A percentile compares a stretch with the other conserved stretches of the same genome.
Conservation (phyloP, 1,139 yeast genomes). For the Geotrichum bryndzae region DNA sequence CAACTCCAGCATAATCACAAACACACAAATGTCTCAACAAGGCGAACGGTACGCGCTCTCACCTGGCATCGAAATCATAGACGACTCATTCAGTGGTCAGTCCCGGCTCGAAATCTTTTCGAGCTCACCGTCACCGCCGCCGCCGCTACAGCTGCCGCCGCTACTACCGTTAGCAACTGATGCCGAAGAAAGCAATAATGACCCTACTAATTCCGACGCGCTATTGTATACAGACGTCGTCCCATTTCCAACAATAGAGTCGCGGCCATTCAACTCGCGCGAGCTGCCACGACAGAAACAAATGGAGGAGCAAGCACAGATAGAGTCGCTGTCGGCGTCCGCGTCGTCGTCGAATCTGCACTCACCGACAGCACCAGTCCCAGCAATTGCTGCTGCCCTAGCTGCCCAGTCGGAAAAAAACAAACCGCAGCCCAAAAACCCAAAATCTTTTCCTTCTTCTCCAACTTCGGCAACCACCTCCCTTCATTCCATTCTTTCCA, state of each 20-base stretch:
- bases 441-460: background rate
- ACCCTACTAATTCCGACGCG: background rate
- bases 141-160: background rate
- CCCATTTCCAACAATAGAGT: conserved; percentile 14
- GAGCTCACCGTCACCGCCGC: background rate
- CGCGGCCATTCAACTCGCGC: conserved; percentile 14
- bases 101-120: background rate
- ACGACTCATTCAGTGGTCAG: background rate
- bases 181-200: background rate
- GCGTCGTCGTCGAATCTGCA: conserved; percentile 5
- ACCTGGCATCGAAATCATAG: conserved; percentile 7
- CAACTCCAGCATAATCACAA: background rate
- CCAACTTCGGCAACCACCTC: conserved; percentile 1
- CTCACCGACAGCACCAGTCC: conserved; percentile 16
- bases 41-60: background rate
- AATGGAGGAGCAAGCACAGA: conserved; percentile 14
- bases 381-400: conserved; percentile 16
- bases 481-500: conserved; percentile 11
- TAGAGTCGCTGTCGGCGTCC: conserved; percentile 11
- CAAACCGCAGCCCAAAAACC: background rate
- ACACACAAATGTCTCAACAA: background rate
- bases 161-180: background rate
- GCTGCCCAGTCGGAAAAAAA: conserved; percentile 10
- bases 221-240: conserved; percentile 6
- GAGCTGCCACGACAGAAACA: conserved; percentile 16